phyloP scores from a whole-genome alignment of 495 filamentous ascomycete species.

The Penicillium lagena region DNA sequence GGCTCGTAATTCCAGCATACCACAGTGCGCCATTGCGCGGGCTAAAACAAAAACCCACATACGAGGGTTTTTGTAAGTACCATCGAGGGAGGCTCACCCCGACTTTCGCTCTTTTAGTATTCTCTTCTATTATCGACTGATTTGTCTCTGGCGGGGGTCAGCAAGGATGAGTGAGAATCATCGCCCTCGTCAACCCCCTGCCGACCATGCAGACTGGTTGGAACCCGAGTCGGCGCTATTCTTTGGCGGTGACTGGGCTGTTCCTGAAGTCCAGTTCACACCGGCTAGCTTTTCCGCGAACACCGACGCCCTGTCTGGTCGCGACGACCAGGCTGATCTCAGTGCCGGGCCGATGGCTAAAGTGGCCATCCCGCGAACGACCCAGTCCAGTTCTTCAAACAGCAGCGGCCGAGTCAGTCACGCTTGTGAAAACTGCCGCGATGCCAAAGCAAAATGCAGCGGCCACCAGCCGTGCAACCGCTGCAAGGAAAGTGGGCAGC shows the following conservation, averaged over 20 bases:
- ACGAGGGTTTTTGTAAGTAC: too few species aligned
- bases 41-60: conserved; percentile 2
- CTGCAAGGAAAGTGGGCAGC: conserved; percentile 45
- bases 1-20: conserved; percentile 34
- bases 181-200: conserved; percentile 10
- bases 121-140: too few species aligned
- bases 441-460: conserved; percentile 61
- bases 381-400: conserved; percentile 18
- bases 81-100: too few species aligned
- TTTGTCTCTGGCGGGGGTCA: too few species aligned
- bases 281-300: conserved; percentile 2
- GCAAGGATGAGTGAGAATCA: conserved; percentile 22
- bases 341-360: conserved; percentile 23
- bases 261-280: conserved; percentile 10
- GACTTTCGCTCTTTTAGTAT: too few species aligned
- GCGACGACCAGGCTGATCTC: conserved; percentile 8
- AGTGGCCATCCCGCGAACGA: conserved; percentile 33
- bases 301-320: conserved; percentile 11
- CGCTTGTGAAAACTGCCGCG: conserved; percentile 70
- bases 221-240: conserved; percentile 14
- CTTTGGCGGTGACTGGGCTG: conserved; percentile 8
- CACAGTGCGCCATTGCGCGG: conserved; percentile 15
- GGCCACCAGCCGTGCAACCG: conserved; percentile 54
- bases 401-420: conserved; percentile 37
- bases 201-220: conserved; percentile 10